Evolutionary conservation across 768 basidiomycete genomes (phyloP), one percentile per base, ranked within the genome.

Genomic region (Lactifluus hygrophoroides): DNA sequence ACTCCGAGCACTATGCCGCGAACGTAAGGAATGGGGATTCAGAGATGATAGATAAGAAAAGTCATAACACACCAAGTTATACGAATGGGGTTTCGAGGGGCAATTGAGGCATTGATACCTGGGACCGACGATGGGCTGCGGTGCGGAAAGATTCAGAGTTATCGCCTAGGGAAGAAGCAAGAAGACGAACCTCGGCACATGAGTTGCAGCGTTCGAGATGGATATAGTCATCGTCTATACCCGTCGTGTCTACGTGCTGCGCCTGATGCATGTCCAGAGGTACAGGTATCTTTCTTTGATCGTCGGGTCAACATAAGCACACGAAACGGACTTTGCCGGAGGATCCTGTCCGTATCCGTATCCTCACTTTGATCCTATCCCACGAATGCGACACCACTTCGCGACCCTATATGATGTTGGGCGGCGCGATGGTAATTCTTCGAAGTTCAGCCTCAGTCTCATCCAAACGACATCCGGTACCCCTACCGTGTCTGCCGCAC

Each of bases 51-150:
- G n/a, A n/a, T n/a, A n/a, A 62, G 27, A 57, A 44, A 55, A 49
- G n/a, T 42, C 27, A 56, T 6, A 5, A 69, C 81, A 56, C 68
- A 95, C 94, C 66, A 96, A 72, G 68, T 80, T 94, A 69, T 81
- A 94, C 10, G 81, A 69, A 19, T 72, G 73, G 0, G 90, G 84
- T 38, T 75, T 75, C 4, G 93, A 93, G 0, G 90, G 82, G 66
- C 94, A 97, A 60, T 85, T 87, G 14, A 87, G 90, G 67, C 94
- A 97, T 68, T 96, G 94, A 69, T 87, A 97, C 43, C 94, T 77
- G 46, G 80, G 73, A 5, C 94, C 93, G 51, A 83, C 70, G 56
- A 95, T 93, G 27, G 76, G 71, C 88, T 92, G 65, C 8, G 23
- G 11, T 19, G 21, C 32, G 16, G 14, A 23, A 46, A 25, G 13